These are phyloP conservation scores for Zostera marina DNA, from an alignment of 116 monocot species.

Conservation along the genomic window DNA sequence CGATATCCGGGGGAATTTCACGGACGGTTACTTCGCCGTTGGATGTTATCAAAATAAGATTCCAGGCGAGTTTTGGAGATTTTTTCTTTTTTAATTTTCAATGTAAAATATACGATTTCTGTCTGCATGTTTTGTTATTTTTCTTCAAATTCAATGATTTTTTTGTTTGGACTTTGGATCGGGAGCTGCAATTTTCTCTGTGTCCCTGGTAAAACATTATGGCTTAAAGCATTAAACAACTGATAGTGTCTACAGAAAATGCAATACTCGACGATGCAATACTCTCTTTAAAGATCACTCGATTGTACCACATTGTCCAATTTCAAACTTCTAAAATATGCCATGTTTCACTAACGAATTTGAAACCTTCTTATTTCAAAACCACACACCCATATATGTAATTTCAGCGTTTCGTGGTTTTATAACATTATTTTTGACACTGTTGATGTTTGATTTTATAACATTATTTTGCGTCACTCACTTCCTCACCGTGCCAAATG, in stretches of 20 bases:
- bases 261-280: not conserved
- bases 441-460: not conserved
- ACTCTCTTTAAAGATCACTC: not conserved
- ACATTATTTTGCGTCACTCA: not conserved
- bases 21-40: constrained; percentile 84
- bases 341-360: not conserved
- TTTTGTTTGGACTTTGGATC: no score
- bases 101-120: not conserved
- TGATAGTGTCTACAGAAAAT: no score
- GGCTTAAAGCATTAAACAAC: no score
- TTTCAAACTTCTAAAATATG: not conserved
- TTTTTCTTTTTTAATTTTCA: not conserved
- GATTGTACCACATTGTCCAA: not conserved
- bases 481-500: not conserved
- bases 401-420: no score
- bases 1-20: constrained; percentile 78
- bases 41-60: constrained; percentile 95
- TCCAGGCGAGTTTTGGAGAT: constrained; percentile 40
- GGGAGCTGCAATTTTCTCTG: no score
- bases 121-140: not conserved
- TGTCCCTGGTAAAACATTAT: no score
- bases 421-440: not conserved
- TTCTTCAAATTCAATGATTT: not conserved
- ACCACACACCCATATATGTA: no score
- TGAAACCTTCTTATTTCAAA: not conserved